Base-by-base conservation (phyloP, 2,329 filamentous ascomycete genomes). In the Penicillium sp. region DNA sequence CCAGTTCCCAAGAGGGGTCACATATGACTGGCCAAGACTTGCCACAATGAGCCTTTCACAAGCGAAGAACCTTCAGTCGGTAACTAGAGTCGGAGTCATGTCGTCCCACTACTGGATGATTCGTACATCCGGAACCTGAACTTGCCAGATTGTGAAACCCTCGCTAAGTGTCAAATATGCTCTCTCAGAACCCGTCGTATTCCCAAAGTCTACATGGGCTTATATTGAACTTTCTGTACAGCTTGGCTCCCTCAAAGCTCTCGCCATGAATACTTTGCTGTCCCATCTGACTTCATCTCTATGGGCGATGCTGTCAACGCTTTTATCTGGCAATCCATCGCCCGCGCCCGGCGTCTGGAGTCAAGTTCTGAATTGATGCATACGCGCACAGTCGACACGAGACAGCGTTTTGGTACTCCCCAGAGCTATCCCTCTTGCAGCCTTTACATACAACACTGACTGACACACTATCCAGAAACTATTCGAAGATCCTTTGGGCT, bases 271-370 rank as follows among this genome's bases (percentile, higher is more conserved):
- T 3, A 57, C 55, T 10, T 50, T 67, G 49, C 56, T 19, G 17
- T 48, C 2, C 43, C 61, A 5, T 37, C 36, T 1, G 55, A 56
- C 2, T 83, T 75, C 53, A 63, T 84, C 19, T 82, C 81, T 1
- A 84, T 81, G 0, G 80, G 84, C 51, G 82, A 85, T 61, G 71
- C 75, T 1, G 63, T 84, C 16, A 78, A 69, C 2, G 79, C 80
- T 0, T 77, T 84, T 36, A 68, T 83, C 50, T 84, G 79, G 78
- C 73, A 80, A 58, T 72, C 68, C 0, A 62, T 80, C 10, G 67
- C 71, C 0, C 75, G 76, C 26, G 76, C 72, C 0, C 77, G 82
- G 10, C 75, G 77, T 1, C 57, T 81, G 0, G 37, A 55, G n/a
- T 14, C 55, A 0, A 48, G 37, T 4, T 30, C 50, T 16, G 37